phyloP scores from a whole-genome alignment of 768 basidiomycete species.

The Tylopilus sp. region DNA sequence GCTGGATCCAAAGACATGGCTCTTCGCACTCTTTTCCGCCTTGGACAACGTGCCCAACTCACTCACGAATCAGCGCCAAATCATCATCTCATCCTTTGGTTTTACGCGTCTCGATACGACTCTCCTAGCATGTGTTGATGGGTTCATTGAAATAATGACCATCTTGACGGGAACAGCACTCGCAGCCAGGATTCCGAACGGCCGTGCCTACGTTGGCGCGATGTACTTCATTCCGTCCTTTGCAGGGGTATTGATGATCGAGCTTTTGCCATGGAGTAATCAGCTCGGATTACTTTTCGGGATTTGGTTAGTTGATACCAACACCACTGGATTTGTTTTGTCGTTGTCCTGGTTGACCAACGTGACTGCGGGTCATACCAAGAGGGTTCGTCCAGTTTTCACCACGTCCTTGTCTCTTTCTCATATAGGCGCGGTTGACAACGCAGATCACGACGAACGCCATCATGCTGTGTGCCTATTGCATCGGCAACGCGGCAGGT shows the following conservation, averaged over 20 bases:
- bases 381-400: conserved; percentile 47
- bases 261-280: conserved; percentile 61
- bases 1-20: conserved; percentile 69
- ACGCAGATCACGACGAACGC: conserved; percentile 47
- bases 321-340: conserved; percentile 57
- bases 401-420: background rate
- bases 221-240: conserved; percentile 64
- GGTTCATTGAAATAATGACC: conserved; percentile 62
- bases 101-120: conserved; percentile 65
- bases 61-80: conserved; percentile 58
- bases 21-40: conserved; percentile 66
- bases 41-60: conserved; percentile 65
- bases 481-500: conserved; percentile 61
- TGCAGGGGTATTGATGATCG: conserved; percentile 58
- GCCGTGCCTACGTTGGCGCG: conserved; percentile 61
- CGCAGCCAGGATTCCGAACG: conserved; percentile 53
- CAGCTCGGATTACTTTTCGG: conserved; percentile 62
- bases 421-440: background rate
- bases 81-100: conserved; percentile 66
- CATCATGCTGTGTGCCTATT: conserved; percentile 70
- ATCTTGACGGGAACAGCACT: conserved; percentile 64
- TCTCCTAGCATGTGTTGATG: conserved; percentile 64
- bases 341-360: conserved; percentile 61
- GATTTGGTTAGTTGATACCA: conserved; percentile 37
- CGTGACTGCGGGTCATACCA: conserved; percentile 71